Base-by-base conservation (phyloP, 129 eudicot species). In the Escallonia rubra region DNA sequence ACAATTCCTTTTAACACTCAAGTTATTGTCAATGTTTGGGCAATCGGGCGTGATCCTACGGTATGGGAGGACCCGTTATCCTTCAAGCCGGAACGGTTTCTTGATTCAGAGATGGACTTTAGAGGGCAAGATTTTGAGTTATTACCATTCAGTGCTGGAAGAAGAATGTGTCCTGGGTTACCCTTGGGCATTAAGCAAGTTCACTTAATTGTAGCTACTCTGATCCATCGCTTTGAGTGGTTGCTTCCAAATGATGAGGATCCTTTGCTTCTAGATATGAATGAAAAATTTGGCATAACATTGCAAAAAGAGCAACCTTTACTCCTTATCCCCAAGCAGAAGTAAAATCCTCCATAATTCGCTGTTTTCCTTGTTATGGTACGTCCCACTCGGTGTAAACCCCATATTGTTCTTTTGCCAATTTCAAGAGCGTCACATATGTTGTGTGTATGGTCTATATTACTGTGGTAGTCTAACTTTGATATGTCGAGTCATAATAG, bases 111-210 rank as follows among this genome's bases (percentile, higher is more conserved):
- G 55, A 58, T 85, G 60, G 90, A 81, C 59, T 85, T 78, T 39
- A 81, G 71, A 78, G 90, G 90, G 7, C 83, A 85, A 43, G 70
- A 81, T 76, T 81, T 70, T 59, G 79, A 75, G 81, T 85, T 77
- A 45, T 66, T 81, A 45, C 87, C 90, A 0, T 85, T 85, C 69
- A 85, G 90, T 8, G 84, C 77, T 0, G 87, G 90, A 43, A 76
- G 81, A 74, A 81, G 87, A 69, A 85, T 85, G 83, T 85, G 87
- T 45, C 91, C 91, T 0, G 91, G 91, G 34, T 72, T 78, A 16
- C 87, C 83, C 0, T 75, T 72, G 50, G 87, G 85, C 34, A 64
- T 64, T 7, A 79, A 71, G 66, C 82, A 82, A 49, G 72, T 79
- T 14, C 71, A 65, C 49, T 74, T 81, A 44, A 78, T 85, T 69